These are phyloP conservation scores for Aspergillus texensis DNA, from an alignment of 2,329 filamentous ascomycete species.

Conservation along the genomic window DNA sequence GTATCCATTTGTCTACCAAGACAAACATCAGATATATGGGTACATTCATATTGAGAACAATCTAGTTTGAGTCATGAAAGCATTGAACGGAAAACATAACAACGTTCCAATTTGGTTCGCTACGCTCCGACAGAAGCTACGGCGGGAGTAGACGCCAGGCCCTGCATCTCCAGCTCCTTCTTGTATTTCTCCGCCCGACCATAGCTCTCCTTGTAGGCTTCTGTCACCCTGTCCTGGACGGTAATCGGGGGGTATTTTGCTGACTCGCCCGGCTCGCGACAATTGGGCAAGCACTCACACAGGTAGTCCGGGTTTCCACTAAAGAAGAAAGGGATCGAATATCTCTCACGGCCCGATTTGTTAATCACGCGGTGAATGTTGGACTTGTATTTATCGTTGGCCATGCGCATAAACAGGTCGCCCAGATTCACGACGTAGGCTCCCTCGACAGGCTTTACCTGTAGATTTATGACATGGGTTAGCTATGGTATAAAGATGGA, in stretches of 20 bases:
- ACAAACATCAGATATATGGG: neutral
- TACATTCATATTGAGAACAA: neutral
- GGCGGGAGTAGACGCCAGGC: neutral
- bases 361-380: conserved; percentile 49
- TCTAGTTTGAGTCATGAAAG: neutral
- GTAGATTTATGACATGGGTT: neutral
- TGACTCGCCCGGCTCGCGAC: conserved; percentile 19
- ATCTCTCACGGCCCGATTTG: conserved; percentile 40
- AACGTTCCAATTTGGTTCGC: neutral
- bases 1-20: neutral
- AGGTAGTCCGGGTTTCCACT: conserved; percentile 49
- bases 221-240: neutral
- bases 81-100: neutral
- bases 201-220: neutral
- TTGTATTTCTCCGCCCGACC: neutral
- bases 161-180: neutral
- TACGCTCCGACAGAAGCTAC: neutral
- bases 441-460: conserved; percentile 23
- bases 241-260: neutral
- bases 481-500: neutral
- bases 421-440: conserved; percentile 38
- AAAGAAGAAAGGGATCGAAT: conserved; percentile 49
- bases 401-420: conserved; percentile 47
- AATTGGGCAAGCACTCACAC: conserved; percentile 48
- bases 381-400: conserved; percentile 46